These are phyloP conservation scores for Leishmania turanica DNA, from an alignment of 208 protist genomes.

Conservation along the genomic window DNA sequence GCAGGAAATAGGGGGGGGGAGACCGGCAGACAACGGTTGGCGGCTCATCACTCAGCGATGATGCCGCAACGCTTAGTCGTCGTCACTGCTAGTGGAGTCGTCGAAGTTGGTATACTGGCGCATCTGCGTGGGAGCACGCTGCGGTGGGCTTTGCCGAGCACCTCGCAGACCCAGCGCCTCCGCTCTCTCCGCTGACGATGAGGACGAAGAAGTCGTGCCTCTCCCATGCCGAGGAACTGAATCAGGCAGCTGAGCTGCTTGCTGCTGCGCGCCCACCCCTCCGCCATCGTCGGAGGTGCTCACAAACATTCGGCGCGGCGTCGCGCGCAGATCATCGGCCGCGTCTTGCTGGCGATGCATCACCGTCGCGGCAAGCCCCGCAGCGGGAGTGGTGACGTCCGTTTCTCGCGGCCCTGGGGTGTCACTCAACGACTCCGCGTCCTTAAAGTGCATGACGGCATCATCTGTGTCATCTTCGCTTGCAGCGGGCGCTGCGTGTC, in stretches of 20 bases:
- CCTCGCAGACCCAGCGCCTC: conserved; percentile 23
- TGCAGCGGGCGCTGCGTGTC: not conserved
- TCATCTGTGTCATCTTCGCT: conserved; percentile 18
- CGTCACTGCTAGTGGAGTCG: conserved; percentile 32
- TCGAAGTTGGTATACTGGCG: conserved; percentile 47
- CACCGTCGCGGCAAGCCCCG: conserved; percentile 10
- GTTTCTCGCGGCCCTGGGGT: not conserved
- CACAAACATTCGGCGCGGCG: conserved; percentile 45
- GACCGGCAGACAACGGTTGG: not conserved
- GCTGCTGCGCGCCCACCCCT: conserved; percentile 26
- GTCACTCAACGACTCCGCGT: not conserved
- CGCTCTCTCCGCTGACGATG: conserved; percentile 31
- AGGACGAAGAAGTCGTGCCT: conserved; percentile 52
- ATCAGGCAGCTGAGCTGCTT: conserved; percentile 13
- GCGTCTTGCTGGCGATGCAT: conserved; percentile 8
- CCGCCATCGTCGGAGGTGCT: not conserved
- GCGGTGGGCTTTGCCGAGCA: conserved; percentile 3
- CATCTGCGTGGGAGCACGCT: conserved; percentile 1
- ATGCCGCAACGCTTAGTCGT: not conserved
- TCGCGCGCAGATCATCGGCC: conserved; percentile 27
- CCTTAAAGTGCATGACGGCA: conserved; percentile 24
- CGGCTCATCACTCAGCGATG: not conserved
- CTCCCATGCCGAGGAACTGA: conserved; percentile 49
- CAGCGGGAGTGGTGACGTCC: not conserved
- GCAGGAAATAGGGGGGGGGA: not conserved